A percentile compares a stretch with the other conserved stretches of the same genome.
Conservation (phyloP, 2,329 filamentous ascomycete genomes). For the Fusarium brachygibbosum region DNA sequence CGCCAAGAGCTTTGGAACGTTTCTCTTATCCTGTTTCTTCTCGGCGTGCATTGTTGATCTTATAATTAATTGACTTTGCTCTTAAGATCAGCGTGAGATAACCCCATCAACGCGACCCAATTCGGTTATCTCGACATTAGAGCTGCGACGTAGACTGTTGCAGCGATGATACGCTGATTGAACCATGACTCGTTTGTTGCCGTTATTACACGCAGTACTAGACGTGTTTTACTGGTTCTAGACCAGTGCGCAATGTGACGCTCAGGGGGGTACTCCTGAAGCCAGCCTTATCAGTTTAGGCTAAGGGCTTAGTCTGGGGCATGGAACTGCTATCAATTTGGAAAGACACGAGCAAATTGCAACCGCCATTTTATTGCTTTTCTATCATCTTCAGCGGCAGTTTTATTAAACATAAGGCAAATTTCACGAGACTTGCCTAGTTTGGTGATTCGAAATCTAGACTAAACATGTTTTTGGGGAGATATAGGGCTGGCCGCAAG, state of each 20-base stretch:
- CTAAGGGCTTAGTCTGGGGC: background rate
- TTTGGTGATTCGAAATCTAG: too few relatives aligned
- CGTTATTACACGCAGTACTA: background rate
- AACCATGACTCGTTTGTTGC: background rate
- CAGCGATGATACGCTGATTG: background rate
- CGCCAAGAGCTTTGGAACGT: background rate
- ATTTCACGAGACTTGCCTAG: too few relatives aligned
- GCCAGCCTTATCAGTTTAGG: background rate
- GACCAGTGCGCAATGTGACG: background rate
- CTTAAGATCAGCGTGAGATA: background rate
- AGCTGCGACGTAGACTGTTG: conserved; percentile 9
- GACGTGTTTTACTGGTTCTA: background rate
- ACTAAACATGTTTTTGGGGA: too few relatives aligned
- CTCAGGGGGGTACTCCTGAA: background rate
- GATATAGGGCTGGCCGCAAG: too few relatives aligned
- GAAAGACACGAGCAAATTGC: too few relatives aligned
- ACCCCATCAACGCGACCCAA: background rate
- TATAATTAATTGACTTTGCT: background rate
- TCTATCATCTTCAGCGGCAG: too few relatives aligned
- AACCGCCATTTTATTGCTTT: too few relatives aligned
- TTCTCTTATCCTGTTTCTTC: background rate
- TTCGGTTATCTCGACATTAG: too few relatives aligned
- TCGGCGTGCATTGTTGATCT: background rate
- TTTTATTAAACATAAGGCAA: too few relatives aligned
- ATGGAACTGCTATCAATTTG: too few relatives aligned